These are phyloP conservation scores for Solanum sitiens DNA, from an alignment of 257 asterid genomes.

Conservation along the genomic window DNA sequence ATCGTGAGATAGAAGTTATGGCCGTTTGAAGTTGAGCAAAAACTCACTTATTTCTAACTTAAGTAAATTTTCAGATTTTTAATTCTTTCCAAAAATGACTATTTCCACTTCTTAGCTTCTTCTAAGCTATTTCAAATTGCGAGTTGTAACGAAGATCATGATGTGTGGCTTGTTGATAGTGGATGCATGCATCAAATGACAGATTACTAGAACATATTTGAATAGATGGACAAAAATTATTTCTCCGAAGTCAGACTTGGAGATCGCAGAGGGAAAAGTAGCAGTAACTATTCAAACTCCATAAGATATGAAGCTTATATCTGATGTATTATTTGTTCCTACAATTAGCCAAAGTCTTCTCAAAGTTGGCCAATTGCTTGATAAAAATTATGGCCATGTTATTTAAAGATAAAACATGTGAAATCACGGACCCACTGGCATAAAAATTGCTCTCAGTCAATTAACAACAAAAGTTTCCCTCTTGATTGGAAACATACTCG, in stretches of 20 bases:
- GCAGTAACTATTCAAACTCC: neutral
- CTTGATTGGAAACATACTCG: neutral
- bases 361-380: neutral
- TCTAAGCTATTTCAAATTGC: too few species aligned
- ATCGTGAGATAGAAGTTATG: too few species aligned
- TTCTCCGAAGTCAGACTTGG: too few species aligned
- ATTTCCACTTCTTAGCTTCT: too few species aligned
- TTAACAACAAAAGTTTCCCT: neutral
- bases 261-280: neutral
- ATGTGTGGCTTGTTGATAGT: neutral
- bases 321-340: neutral
- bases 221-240: neutral
- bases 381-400: neutral
- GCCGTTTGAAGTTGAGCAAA: too few species aligned
- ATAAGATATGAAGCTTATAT: neutral
- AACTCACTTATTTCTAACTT: too few species aligned
- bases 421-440: neutral
- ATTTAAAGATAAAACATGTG: neutral
- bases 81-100: too few species aligned
- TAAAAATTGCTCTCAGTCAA: neutral
- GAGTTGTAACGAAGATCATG: neutral
- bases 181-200: neutral
- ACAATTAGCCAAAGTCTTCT: neutral
- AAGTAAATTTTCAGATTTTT: too few species aligned
- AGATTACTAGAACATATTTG: neutral